phyloP scores from a whole-genome alignment of 139 green algal species.

The Chlamydomonas schloesseri region DNA sequence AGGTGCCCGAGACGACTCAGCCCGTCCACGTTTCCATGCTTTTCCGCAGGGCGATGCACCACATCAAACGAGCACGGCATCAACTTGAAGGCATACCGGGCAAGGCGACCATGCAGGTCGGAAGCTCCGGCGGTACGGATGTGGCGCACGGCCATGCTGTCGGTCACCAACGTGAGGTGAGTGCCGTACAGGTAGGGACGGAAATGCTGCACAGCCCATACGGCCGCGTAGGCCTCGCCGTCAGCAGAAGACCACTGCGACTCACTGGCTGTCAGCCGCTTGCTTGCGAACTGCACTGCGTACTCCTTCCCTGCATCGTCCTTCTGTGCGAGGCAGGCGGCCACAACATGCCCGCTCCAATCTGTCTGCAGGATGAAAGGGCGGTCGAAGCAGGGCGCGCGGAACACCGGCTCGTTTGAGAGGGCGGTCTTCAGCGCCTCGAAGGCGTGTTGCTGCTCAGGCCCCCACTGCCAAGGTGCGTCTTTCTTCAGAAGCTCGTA shows the following conservation, averaged over 20 bases:
- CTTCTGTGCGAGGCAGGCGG: background rate
- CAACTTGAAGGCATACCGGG: slow-evolving; percentile 43
- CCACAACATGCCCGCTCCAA: background rate
- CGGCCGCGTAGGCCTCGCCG: slow-evolving; percentile 36
- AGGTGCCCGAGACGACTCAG: background rate
- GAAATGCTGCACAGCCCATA: slow-evolving; percentile 40
- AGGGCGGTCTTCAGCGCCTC: background rate
- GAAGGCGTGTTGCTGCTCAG: background rate
- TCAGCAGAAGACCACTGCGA: slow-evolving; percentile 24
- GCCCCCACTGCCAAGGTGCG: background rate
- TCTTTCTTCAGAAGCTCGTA: background rate
- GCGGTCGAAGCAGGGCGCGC: background rate
- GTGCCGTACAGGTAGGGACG: slow-evolving; percentile 44
- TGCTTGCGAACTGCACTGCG: background rate
- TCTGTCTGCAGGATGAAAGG: background rate
- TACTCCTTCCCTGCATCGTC: background rate
- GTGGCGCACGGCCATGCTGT: slow-evolving; percentile 35
- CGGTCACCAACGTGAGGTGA: slow-evolving; percentile 38
- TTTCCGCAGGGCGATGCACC: background rate
- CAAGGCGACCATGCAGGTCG: slow-evolving; percentile 14
- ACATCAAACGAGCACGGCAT: slow-evolving; percentile 42
- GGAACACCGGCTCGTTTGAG: background rate
- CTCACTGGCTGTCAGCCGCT: background rate
- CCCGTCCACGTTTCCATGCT: slow-evolving; percentile 31
- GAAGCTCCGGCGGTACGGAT: slow-evolving; percentile 13